Percentiles rank a stretch among this genome's conserved stretches.
These are phyloP conservation scores for Russula olivacea DNA, from an alignment of 768 basidiomycete genomes.

Conservation along the genomic window DNA sequence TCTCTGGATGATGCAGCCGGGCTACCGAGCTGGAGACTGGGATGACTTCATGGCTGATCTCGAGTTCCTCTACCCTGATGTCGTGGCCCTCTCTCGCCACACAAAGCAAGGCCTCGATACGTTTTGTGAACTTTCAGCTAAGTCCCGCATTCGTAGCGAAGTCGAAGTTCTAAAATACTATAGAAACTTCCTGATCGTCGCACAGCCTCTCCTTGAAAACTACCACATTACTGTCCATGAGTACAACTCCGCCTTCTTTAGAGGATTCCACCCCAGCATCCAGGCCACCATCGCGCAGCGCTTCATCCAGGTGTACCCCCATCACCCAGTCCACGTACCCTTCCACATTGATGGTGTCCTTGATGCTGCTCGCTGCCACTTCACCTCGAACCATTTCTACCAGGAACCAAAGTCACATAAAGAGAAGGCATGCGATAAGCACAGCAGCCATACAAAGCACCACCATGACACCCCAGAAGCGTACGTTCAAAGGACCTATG, in stretches of 20 bases:
- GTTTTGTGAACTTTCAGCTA: neutral
- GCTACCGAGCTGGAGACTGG: neutral
- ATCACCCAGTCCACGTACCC: neutral
- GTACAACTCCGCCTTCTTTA: neutral
- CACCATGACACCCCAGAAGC: neutral
- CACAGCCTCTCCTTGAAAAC: rapidly evolving
- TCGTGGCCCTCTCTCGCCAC: neutral
- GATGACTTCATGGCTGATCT: neutral
- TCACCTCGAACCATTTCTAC: neutral
- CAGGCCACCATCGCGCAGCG: neutral
- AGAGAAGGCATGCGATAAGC: too few species aligned
- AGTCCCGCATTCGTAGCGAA: neutral
- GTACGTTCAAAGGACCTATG: neutral
- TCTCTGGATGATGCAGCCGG: neutral
- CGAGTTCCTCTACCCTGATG: neutral
- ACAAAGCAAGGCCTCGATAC: neutral
- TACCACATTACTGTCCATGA: neutral
- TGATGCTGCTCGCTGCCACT: neutral
- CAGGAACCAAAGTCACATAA: neutral
- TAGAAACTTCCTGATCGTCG: neutral
- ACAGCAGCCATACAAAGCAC: too few species aligned
- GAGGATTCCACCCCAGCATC: neutral
- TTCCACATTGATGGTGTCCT: neutral
- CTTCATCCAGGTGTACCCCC: neutral
- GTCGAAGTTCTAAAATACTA: neutral